phyloP scores from a whole-genome alignment of 371 early-diverging fungal species.

The Actinomortierella ambigua region DNA sequence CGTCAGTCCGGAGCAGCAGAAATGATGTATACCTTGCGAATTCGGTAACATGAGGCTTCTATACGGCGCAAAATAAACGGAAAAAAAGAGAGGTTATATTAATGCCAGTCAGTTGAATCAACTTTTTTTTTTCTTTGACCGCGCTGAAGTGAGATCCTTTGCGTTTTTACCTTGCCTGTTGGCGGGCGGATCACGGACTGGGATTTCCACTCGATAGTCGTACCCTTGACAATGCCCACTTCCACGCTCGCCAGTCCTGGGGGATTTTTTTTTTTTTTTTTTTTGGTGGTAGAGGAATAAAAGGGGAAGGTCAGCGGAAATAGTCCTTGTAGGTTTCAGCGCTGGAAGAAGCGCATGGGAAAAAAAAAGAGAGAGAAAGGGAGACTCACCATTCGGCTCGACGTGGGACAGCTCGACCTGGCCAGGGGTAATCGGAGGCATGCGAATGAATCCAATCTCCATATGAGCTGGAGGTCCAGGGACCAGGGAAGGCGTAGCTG shows the following conservation, averaged over 20 bases:
- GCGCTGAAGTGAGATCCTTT: too few species aligned
- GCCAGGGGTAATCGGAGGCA: constrained; percentile 5
- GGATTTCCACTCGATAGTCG: constrained; percentile 16
- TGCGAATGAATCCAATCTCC: constrained; percentile 29
- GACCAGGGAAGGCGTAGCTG: neutral
- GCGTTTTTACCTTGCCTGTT: constrained; percentile 32
- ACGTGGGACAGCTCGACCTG: too few species aligned
- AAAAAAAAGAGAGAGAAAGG: too few species aligned
- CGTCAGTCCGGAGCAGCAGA: too few species aligned
- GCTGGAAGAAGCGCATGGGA: too few species aligned
- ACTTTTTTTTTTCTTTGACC: neutral
- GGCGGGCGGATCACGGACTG: constrained; percentile 27
- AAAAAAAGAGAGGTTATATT: neutral
- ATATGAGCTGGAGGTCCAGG: constrained; percentile 30
- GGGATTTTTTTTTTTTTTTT: neutral
- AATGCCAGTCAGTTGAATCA: neutral
- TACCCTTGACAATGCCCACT: constrained; percentile 23
- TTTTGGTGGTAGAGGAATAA: too few species aligned
- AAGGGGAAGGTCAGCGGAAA: too few species aligned
- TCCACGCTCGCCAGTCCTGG: constrained; percentile 36
- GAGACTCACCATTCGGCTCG: too few species aligned
- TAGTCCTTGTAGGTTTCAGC: too few species aligned
- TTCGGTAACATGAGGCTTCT: constrained; percentile 30
- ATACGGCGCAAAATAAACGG: neutral
- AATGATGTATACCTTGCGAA: constrained; percentile 25